phyloP scores from a whole-genome alignment of 495 filamentous ascomycete species.

The Lentithecium fluviatile region DNA sequence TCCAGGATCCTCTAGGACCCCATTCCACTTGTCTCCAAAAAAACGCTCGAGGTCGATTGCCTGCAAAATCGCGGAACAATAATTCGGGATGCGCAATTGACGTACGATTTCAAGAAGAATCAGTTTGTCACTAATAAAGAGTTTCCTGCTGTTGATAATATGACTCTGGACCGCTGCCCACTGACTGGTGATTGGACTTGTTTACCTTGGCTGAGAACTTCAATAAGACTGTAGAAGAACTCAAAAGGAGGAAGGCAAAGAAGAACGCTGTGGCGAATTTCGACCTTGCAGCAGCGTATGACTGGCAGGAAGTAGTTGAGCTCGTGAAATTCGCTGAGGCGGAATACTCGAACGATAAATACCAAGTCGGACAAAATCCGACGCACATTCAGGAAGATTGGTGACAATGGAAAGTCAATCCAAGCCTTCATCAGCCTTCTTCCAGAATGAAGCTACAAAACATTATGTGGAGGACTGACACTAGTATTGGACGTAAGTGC shows the following conservation, averaged over 20 bases:
- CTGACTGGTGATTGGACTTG: too few relatives aligned
- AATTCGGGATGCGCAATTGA: too few relatives aligned
- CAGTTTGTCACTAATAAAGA: too few relatives aligned
- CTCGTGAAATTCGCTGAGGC: not conserved
- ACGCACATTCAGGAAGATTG: conserved; percentile 8
- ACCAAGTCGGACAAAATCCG: conserved; percentile 11
- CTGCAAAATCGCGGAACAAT: conserved; percentile 1
- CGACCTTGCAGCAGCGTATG: not conserved
- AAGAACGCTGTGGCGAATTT: conserved; percentile 8
- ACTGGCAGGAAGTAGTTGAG: conserved; percentile 13
- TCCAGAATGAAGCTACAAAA: conserved; percentile 17
- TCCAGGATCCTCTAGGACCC: not conserved
- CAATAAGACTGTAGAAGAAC: not conserved
- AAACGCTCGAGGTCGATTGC: conserved; percentile 5
- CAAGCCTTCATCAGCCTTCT: conserved; percentile 15
- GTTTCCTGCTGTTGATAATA: too few relatives aligned
- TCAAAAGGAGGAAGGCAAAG: conserved; percentile 3
- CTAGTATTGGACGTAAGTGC: too few relatives aligned
- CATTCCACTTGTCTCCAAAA: not conserved
- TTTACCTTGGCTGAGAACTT: not conserved
- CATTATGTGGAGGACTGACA: too few relatives aligned
- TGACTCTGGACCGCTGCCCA: too few relatives aligned
- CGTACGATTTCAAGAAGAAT: too few relatives aligned
- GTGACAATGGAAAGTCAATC: conserved; percentile 13
- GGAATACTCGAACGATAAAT: not conserved